phyloP scores from a whole-genome alignment of 768 basidiomycete genomes.

The Leccinum arenicola region DNA sequence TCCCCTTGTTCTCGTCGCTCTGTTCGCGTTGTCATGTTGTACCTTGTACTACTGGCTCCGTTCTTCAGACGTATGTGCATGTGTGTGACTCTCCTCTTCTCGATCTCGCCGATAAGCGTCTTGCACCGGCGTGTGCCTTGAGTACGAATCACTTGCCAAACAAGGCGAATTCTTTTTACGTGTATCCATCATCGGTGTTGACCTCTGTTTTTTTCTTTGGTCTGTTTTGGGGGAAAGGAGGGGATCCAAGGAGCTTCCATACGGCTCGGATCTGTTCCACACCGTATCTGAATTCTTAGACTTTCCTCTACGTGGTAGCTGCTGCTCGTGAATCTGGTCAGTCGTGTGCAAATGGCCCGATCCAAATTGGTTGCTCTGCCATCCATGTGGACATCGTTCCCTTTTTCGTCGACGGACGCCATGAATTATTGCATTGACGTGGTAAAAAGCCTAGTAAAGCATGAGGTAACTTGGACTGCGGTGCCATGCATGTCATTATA shows the following conservation, averaged over 20 bases:
- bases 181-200: constrained; percentile 3
- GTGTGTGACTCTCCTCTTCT: neutral
- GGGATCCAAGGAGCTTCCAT: neutral
- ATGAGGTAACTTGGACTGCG: neutral
- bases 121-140: neutral
- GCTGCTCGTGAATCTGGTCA: neutral
- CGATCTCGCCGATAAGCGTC: neutral
- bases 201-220: neutral
- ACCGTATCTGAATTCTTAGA: neutral
- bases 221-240: neutral
- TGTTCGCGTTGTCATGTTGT: neutral
- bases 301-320: neutral
- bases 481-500: neutral
- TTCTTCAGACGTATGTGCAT: neutral
- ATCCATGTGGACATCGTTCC: neutral
- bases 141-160: neutral
- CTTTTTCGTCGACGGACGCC: neutral
- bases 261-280: constrained; percentile 6
- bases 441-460: neutral
- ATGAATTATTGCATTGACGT: neutral
- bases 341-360: neutral
- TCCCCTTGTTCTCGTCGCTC: neutral
- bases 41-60: neutral
- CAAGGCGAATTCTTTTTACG: constrained; percentile 1
- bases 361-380: neutral